A percentile compares a stretch with the other conserved stretches of the same genome.
These are phyloP conservation scores for Agrocybe pediades DNA, from an alignment of 768 basidiomycete species.

Conservation along the genomic window DNA sequence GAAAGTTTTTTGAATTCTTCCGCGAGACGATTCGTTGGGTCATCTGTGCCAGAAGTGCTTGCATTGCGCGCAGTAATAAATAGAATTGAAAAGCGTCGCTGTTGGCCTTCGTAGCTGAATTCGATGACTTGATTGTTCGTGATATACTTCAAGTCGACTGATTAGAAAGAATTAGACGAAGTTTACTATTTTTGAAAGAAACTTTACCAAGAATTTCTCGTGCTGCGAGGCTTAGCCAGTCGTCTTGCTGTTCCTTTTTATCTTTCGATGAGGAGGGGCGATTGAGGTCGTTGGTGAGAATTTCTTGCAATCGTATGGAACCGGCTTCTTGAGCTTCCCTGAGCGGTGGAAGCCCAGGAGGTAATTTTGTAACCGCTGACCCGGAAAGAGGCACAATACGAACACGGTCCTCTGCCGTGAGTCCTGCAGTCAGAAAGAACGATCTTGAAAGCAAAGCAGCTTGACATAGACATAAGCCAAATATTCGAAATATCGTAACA, in stretches of 20 bases:
- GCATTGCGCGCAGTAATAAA: conserved; percentile 38
- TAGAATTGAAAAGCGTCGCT: conserved; percentile 57
- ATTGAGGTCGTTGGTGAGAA: conserved; percentile 21
- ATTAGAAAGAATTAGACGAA: conserved; percentile 12
- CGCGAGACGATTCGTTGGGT: conserved; percentile 34
- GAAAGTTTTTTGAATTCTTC: conserved; percentile 46
- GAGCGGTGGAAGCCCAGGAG: conserved; percentile 51
- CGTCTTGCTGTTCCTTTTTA: conserved; percentile 33
- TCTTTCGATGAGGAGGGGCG: conserved; percentile 19
- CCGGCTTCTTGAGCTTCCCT: conserved; percentile 51
- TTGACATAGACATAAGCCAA: conserved; percentile 27
- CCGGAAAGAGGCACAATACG: conserved; percentile 52
- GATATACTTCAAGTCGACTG: conserved; percentile 77
- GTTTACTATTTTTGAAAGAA: not conserved
- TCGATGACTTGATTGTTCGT: conserved; percentile 61
- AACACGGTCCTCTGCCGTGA: conserved; percentile 49
- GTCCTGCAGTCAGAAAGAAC: conserved; percentile 60
- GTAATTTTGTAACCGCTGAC: conserved; percentile 32
- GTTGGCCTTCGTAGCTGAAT: conserved; percentile 61
- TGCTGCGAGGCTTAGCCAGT: conserved; percentile 71
- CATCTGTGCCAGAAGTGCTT: conserved; percentile 11
- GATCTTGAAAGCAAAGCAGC: conserved; percentile 59
- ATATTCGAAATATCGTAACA: conserved; percentile 17
- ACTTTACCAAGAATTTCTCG: conserved; percentile 69
- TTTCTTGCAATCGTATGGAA: conserved; percentile 55